Evolutionary conservation across 2,329 filamentous ascomycete species (phyloP), one percentile per base, ranked within the genome.

Genomic region (Paraphoma chrysanthemicola): DNA sequence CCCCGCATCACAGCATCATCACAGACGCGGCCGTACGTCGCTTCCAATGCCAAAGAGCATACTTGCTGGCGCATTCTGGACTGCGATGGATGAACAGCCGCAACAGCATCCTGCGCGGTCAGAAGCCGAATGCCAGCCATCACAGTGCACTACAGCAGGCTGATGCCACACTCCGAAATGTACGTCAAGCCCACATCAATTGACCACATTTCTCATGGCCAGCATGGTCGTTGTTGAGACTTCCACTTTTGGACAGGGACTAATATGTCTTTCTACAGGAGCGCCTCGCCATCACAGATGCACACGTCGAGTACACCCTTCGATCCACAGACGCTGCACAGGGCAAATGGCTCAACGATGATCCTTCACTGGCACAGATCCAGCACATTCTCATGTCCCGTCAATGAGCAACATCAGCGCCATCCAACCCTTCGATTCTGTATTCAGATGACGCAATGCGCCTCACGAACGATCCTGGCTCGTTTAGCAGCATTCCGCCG

Each of bases 271-370:
- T 14, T 4, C 38, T 46, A 48, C 66, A 88, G 83, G 86, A 88
- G 70, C 76, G 88, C 44, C 77, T 79, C 12, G 78, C 79, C 28
- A 80, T 88, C 59, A 87, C 85, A 12, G 85, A 88, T 62, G 78
- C 81, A 44, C 78, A 84, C 60, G 83, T 88, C 46, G 79, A 85
- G 49, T 78, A 81, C 53, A 83, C 84, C 30, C 80, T 88, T 16
- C 81, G 83, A 59, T 76, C 80, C 28, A 81, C 83, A 41, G 86
- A 88, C 66, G 66, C 77, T 43, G 76, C 82, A 42, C 83, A 85
- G 60, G 83, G 84, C 39, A 86, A 87, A 75, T 89, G 86, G 86
- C 77, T 88, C 44, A 75, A 77, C 38, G 86, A 89, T 59, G 86
- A 88, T 66, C 86, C 86, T 3, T 78, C 82, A 7, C 74, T 88